phyloP scores from a whole-genome alignment of 73 alveolate genomes.

The Uronychia setigera region DNA sequence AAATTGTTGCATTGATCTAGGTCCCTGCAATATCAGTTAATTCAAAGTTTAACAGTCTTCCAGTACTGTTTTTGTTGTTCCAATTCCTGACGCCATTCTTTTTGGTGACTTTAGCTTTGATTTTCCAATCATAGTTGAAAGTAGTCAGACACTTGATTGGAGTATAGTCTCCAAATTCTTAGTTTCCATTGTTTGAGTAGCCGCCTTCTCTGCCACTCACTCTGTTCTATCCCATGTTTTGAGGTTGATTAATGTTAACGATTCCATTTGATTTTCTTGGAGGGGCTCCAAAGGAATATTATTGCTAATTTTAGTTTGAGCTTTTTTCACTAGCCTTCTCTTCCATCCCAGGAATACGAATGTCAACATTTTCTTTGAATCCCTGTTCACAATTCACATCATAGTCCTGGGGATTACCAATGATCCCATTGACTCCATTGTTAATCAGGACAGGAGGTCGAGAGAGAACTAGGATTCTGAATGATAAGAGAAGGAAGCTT shows the following conservation, averaged over 20 bases:
- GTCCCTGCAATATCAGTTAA: conserved; percentile 76
- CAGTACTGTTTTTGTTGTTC: conserved; percentile 73
- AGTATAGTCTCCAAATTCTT: conserved; percentile 33
- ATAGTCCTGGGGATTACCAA: conserved; percentile 55
- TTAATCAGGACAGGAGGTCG: conserved; percentile 28
- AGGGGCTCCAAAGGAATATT: not conserved
- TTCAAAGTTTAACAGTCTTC: conserved; percentile 74
- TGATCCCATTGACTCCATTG: conserved; percentile 24
- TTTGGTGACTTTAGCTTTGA: conserved; percentile 74
- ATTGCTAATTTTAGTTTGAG: not conserved
- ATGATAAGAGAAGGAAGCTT: not conserved
- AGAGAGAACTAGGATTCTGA: conserved; percentile 20
- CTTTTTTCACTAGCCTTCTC: not conserved
- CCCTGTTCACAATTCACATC: conserved; percentile 25
- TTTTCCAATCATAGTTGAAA: conserved; percentile 71
- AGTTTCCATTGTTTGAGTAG: not conserved
- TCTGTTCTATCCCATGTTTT: not conserved
- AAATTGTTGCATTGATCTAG: conserved; percentile 78
- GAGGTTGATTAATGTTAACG: not conserved
- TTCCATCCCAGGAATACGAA: not conserved
- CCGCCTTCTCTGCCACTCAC: not conserved
- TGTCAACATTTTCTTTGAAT: not conserved
- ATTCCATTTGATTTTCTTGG: not conserved
- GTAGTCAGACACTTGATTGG: conserved; percentile 67
- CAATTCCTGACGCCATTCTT: conserved; percentile 71